phyloP scores from a whole-genome alignment of 2,329 filamentous ascomycete genomes.

The Ophiocordyceps camponoti-saundersi region DNA sequence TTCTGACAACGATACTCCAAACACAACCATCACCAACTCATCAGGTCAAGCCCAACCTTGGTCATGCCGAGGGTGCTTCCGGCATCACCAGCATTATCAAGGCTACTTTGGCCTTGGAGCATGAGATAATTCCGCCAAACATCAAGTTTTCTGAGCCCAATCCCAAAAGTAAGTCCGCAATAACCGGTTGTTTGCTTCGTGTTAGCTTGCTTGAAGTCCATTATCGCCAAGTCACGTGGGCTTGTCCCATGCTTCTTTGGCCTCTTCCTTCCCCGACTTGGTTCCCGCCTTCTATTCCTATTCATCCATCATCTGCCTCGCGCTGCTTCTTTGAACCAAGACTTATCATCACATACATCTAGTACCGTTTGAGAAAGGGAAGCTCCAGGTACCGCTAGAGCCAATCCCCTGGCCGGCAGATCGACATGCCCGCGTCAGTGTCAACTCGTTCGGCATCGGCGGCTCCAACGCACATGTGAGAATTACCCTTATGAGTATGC shows the following conservation, averaged over 20 bases:
- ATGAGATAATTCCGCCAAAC: constrained; percentile 9
- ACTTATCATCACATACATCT: too few relatives aligned
- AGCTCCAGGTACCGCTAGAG: background rate
- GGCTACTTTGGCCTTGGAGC: constrained; percentile 8
- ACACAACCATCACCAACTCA: background rate
- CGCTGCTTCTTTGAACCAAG: too few relatives aligned
- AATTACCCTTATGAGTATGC: background rate
- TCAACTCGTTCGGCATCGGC: background rate
- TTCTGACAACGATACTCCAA: background rate
- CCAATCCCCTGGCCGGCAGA: background rate
- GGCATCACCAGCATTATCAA: constrained; percentile 12
- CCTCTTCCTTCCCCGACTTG: background rate
- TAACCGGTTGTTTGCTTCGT: too few relatives aligned
- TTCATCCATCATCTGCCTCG: background rate
- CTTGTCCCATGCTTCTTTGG: too few relatives aligned
- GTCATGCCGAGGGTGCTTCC: constrained; percentile 10
- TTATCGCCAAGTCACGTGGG: too few relatives aligned
- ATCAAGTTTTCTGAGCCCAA: constrained; percentile 5
- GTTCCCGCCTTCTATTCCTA: background rate
- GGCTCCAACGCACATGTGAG: background rate
- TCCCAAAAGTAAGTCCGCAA: background rate
- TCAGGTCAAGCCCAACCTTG: constrained; percentile 18
- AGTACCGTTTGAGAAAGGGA: background rate
- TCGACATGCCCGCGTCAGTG: background rate
- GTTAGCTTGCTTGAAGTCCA: too few relatives aligned